Conservation (phyloP, 345 rosid species). For the Limnanthes douglasii region DNA sequence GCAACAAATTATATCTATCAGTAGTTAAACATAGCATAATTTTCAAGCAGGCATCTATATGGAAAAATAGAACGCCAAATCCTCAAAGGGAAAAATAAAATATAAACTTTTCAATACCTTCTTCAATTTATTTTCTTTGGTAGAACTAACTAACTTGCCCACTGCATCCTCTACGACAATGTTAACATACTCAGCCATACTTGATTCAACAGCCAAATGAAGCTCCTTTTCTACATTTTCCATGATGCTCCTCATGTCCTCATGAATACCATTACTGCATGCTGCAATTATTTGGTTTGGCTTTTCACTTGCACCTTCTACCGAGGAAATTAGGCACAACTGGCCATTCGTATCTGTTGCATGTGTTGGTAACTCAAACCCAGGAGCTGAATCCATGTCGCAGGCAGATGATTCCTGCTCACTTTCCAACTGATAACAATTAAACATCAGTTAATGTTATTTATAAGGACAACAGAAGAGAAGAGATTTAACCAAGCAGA, state of each 20-base stretch:
- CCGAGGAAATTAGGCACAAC: constrained; percentile 7
- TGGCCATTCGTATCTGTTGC: constrained; percentile 10
- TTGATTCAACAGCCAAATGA: constrained; percentile 28
- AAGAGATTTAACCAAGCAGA: too few species aligned
- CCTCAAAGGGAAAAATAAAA: constrained; percentile 1
- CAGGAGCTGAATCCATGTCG: constrained; percentile 26
- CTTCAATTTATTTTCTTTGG: constrained; percentile 14
- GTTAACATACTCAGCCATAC: constrained; percentile 28
- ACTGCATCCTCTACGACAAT: constrained; percentile 40
- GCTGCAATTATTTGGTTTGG: constrained; percentile 12
- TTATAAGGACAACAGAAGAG: constrained; percentile 1
- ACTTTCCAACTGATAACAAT: constrained; percentile 23
- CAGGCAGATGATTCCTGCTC: constrained; percentile 17
- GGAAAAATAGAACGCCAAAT: background rate
- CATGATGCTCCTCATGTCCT: constrained; percentile 21
- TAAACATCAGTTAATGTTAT: constrained; percentile 11
- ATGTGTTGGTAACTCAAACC: constrained; percentile 19
- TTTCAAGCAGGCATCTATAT: constrained; percentile 7
- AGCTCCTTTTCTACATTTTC: constrained; percentile 51
- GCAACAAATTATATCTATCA: constrained; percentile 4
- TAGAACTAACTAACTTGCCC: constrained; percentile 13
- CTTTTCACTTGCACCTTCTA: constrained; percentile 8
- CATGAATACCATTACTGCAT: constrained; percentile 7
- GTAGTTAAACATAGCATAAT: constrained; percentile 7
- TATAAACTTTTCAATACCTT: constrained; percentile 19